Percentiles rank a stretch among this genome's conserved stretches.
These are phyloP conservation scores for Jamesozyma spencerorum DNA, from an alignment of 805 yeast genomes.

Conservation along the genomic window DNA sequence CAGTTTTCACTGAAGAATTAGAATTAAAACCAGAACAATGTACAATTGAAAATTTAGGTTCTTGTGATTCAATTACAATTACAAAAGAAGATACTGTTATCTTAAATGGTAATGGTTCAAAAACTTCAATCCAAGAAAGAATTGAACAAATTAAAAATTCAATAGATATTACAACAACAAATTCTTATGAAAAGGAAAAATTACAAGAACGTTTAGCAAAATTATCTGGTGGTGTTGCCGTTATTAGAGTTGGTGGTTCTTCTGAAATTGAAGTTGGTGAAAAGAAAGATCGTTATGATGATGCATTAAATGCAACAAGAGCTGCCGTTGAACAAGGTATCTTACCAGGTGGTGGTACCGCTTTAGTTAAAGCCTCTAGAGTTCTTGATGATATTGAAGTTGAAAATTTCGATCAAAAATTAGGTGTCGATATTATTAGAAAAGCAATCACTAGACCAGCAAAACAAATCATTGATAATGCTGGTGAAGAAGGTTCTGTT, in stretches of 20 bases:
- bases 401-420: constrained; percentile 89
- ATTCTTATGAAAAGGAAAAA: constrained; percentile 93
- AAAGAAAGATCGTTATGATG: constrained; percentile 98
- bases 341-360: constrained; percentile 99
- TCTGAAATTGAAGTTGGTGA: constrained; percentile 98
- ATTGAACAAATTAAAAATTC: constrained; percentile 88
- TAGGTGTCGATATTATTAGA: constrained; percentile 89
- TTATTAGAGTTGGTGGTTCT: constrained; percentile 92
- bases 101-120: constrained; percentile 84
- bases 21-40: constrained; percentile 94
- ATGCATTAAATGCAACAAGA: constrained; percentile 96
- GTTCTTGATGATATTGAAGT: constrained; percentile 61
- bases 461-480: constrained; percentile 87
- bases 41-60: constrained; percentile 79
- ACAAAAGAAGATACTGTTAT: constrained; percentile 94
- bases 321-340: constrained; percentile 99
- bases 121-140: constrained; percentile 72
- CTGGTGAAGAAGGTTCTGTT: constrained; percentile 96
- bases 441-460: constrained; percentile 94
- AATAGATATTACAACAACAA: constrained; percentile 57
- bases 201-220: constrained; percentile 95
- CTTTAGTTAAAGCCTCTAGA: constrained; percentile 83
- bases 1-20: constrained; percentile 76
- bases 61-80: constrained; percentile 83
- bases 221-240: constrained; percentile 97